Conservation (phyloP, 768 basidiomycete genomes). For the Pisolithus microcarpus region DNA sequence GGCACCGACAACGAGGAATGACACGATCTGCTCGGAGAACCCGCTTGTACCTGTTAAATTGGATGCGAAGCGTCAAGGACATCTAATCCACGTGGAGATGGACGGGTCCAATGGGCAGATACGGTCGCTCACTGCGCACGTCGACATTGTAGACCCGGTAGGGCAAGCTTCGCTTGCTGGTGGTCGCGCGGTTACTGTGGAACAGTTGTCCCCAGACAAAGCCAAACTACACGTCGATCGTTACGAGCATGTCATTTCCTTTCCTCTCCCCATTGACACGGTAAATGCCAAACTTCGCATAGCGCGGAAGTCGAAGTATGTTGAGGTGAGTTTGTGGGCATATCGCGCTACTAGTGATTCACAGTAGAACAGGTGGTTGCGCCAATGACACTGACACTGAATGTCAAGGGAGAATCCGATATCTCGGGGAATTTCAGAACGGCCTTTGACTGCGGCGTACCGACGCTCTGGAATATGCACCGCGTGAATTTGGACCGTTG, state of each 20-base stretch:
- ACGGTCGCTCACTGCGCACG: conserved; percentile 12
- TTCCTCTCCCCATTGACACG: conserved; percentile 40
- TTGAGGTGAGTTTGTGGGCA: conserved; percentile 24
- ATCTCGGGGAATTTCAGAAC: conserved; percentile 26
- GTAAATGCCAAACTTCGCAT: conserved; percentile 34
- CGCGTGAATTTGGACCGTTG: conserved; percentile 30
- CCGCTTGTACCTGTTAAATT: not conserved
- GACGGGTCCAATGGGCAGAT: conserved; percentile 10
- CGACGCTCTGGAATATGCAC: conserved; percentile 32
- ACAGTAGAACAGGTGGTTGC: conserved; percentile 19
- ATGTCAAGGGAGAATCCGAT: conserved; percentile 9
- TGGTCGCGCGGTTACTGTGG: conserved; percentile 15
- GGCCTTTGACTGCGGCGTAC: conserved; percentile 7
- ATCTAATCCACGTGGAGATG: conserved; percentile 11
- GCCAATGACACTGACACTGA: conserved; percentile 11
- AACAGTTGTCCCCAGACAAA: conserved; percentile 3
- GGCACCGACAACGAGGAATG: conserved; percentile 8
- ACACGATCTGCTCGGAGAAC: conserved; percentile 6
- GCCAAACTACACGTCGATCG: conserved; percentile 8
- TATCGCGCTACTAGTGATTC: not conserved
- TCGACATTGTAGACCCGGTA: conserved; percentile 16
- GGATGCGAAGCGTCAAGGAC: conserved; percentile 13
- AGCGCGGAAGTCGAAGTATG: conserved; percentile 49
- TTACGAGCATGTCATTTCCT: conserved; percentile 25
- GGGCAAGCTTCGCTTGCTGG: conserved; percentile 12